Percentiles rank a stretch among this genome's conserved stretches.
phyloP scores from a whole-genome alignment of 192 early-diverging fungal genomes.

The Coemansia sp. region DNA sequence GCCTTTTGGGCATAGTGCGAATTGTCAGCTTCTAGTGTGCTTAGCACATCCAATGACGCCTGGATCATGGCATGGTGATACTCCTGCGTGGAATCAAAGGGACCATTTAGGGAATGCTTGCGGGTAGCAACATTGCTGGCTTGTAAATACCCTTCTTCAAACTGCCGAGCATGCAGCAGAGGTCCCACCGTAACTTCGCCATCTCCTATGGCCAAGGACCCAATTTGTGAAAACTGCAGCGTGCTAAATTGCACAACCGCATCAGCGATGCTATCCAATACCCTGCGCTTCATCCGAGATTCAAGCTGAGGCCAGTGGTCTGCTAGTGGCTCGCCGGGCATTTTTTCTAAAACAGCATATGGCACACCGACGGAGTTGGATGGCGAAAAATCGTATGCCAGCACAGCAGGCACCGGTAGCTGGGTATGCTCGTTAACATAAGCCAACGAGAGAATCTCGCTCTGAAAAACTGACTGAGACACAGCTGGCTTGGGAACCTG shows the following conservation, averaged over 20 bases:
- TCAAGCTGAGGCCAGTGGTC: conserved; percentile 18
- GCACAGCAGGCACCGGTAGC: conserved; percentile 15
- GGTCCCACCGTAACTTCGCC: conserved; percentile 24
- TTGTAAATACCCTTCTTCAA: conserved; percentile 24
- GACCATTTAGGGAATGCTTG: conserved; percentile 18
- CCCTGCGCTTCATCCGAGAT: conserved; percentile 18
- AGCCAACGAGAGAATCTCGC: conserved; percentile 36
- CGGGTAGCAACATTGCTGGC: not conserved
- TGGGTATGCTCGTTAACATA: conserved; percentile 22
- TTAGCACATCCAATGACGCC: conserved; percentile 21
- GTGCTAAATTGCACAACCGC: conserved; percentile 28
- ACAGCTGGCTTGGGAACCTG: conserved; percentile 39
- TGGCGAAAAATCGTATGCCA: conserved; percentile 22
- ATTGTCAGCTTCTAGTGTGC: not conserved
- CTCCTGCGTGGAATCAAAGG: conserved; percentile 12
- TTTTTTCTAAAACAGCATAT: conserved; percentile 16
- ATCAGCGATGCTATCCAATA: conserved; percentile 37
- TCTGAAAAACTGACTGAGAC: conserved; percentile 22
- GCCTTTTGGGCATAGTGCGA: not conserved
- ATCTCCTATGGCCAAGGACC: conserved; percentile 18
- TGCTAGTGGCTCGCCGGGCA: conserved; percentile 19
- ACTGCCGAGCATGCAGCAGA: conserved; percentile 28
- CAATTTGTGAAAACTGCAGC: conserved; percentile 28
- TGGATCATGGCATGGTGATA: conserved; percentile 32
- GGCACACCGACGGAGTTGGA: conserved; percentile 37